Evolutionary conservation across 306 rosid species (phyloP).

Genomic region (Trifolium repens): DNA sequence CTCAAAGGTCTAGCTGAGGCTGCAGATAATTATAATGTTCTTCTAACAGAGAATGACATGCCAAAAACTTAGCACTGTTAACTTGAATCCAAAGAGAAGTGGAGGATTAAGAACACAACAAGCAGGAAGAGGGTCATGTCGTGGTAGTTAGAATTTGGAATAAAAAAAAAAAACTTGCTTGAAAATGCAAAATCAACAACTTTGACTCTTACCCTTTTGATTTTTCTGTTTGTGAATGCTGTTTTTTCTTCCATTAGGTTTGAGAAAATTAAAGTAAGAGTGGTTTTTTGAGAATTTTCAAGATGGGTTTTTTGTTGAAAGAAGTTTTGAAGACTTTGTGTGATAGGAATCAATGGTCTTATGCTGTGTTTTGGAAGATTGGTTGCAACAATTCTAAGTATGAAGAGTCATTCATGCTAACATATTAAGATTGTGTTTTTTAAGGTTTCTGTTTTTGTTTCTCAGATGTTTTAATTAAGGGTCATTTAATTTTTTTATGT

Average conservation of each 20-base stretch:
- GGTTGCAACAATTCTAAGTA: slow-evolving; percentile 79
- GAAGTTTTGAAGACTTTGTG: slow-evolving; percentile 74
- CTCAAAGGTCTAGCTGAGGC: slow-evolving; percentile 89
- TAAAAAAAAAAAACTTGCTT: neutral
- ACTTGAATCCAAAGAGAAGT: slow-evolving; percentile 79
- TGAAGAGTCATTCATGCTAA: neutral
- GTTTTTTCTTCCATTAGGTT: slow-evolving; percentile 28
- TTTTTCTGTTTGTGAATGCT: slow-evolving; percentile 41
- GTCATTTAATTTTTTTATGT: neutral
- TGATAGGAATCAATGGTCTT: slow-evolving; percentile 78
- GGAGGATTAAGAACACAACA: slow-evolving; percentile 96
- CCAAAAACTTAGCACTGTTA: slow-evolving; percentile 54
- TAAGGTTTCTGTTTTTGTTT: neutral
- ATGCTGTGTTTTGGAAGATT: slow-evolving; percentile 98
- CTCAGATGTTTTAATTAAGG: neutral
- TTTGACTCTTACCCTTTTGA: slow-evolving; percentile 35
- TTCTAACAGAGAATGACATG: slow-evolving; percentile 81
- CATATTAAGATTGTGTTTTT: neutral
- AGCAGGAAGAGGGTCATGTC: slow-evolving; percentile 99
- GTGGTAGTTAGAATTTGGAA: slow-evolving; percentile 78
- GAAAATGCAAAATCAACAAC: slow-evolving; percentile 53
- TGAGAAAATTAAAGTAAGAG: neutral
- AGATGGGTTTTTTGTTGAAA: slow-evolving; percentile 84
- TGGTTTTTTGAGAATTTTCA: slow-evolving; percentile 33
- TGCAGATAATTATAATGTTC: slow-evolving; percentile 81